phyloP scores from a whole-genome alignment of 495 filamentous ascomycete genomes.

The Xylaria flabelliformis region DNA sequence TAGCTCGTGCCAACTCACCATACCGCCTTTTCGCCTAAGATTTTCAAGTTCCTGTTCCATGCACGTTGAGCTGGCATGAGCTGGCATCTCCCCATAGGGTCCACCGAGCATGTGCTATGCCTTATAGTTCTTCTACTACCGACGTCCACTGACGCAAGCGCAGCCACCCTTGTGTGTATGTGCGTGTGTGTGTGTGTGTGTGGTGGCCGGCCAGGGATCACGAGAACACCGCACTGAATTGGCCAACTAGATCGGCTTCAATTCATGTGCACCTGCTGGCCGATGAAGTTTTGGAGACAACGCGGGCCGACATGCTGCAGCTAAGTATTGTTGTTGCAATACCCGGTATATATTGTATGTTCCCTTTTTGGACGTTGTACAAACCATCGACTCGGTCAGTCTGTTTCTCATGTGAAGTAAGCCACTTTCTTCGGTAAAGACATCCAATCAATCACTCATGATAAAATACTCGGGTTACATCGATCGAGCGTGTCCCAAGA shows the following conservation, averaged over 20 bases:
- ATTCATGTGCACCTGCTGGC: conserved; percentile 14
- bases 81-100: conserved; percentile 46
- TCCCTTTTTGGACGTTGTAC: conserved; percentile 9
- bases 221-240: conserved; percentile 7
- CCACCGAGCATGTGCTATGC: conserved; percentile 42
- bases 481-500: not conserved
- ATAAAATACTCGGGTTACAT: not conserved
- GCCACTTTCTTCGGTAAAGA: not conserved
- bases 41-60: conserved; percentile 43
- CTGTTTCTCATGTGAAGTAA: too few species aligned
- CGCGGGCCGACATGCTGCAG: conserved; percentile 25
- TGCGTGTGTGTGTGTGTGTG: too few species aligned
- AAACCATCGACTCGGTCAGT: not conserved
- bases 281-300: conserved; percentile 1
- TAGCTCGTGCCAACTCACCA: conserved; percentile 31
- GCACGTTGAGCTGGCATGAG: conserved; percentile 53
- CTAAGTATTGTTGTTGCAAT: conserved; percentile 20
- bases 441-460: not conserved
- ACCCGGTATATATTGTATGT: conserved; percentile 19
- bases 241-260: conserved; percentile 22
- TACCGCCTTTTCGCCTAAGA: conserved; percentile 45
- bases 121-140: conserved; percentile 31
- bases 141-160: conserved; percentile 23
- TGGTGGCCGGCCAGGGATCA: conserved; percentile 17
- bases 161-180: conserved; percentile 22